Percentiles rank a stretch among this genome's conserved stretches.
phyloP scores from a whole-genome alignment of 805 yeast species.

The Kodamaea nitidulidarum region DNA sequence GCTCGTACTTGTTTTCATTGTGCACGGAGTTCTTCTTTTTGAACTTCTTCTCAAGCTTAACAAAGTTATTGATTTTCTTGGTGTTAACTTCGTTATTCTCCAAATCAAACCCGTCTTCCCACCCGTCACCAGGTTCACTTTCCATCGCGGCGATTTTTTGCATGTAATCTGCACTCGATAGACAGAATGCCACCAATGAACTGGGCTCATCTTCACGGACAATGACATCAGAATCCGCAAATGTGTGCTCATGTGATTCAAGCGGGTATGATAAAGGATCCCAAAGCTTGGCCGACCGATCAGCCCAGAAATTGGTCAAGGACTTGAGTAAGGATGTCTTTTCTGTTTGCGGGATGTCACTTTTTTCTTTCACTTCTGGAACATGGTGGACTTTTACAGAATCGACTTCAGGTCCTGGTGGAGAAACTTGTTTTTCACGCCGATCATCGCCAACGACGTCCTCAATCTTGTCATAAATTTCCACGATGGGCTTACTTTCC shows the following conservation, averaged over 20 bases:
- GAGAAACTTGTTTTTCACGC: slow-evolving; percentile 5
- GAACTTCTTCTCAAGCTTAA: slow-evolving; percentile 40
- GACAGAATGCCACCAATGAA: slow-evolving; percentile 87
- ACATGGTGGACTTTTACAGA: neutral
- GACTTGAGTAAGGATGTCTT: slow-evolving; percentile 76
- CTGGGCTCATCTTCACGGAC: slow-evolving; percentile 97
- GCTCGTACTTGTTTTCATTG: slow-evolving; percentile 45
- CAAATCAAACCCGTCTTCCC: slow-evolving; percentile 17
- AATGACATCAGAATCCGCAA: slow-evolving; percentile 89
- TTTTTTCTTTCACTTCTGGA: slow-evolving; percentile 8
- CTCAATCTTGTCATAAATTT: slow-evolving; percentile 79
- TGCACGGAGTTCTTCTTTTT: slow-evolving; percentile 26
- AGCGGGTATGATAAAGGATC: slow-evolving; percentile 85
- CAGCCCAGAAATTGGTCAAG: slow-evolving; percentile 93
- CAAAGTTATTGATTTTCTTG: slow-evolving; percentile 34
- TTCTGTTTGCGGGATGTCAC: slow-evolving; percentile 49
- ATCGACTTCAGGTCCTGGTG: neutral
- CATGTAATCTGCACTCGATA: slow-evolving; percentile 78
- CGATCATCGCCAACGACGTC: slow-evolving; percentile 64
- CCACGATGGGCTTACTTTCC: slow-evolving; percentile 82
- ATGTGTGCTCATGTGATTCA: slow-evolving; percentile 77
- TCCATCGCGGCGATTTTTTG: slow-evolving; percentile 50
- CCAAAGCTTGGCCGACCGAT: slow-evolving; percentile 93
- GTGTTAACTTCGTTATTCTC: slow-evolving; percentile 26
- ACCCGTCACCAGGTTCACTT: slow-evolving; percentile 16